phyloP scores from a whole-genome alignment of 2,329 filamentous ascomycete species.

The Fusarium sulawesiense region DNA sequence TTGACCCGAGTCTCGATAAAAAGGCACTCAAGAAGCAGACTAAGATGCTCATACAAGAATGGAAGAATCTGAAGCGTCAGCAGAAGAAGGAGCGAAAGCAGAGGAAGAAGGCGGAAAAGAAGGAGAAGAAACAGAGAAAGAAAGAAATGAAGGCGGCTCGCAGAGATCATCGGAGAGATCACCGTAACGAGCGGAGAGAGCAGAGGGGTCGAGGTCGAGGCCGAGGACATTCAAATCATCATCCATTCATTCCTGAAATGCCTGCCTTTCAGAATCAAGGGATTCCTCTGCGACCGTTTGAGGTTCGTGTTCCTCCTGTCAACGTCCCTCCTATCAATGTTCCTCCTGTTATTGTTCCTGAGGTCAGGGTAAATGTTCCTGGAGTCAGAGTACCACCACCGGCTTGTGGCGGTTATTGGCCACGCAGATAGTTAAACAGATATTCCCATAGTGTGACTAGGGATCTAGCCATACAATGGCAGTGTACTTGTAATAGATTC shows the following conservation, averaged over 20 bases:
- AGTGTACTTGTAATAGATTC: not conserved
- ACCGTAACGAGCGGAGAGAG: slow-evolving; percentile 8
- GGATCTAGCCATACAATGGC: not conserved
- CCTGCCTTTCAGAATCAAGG: slow-evolving; percentile 15
- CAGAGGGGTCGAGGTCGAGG: slow-evolving; percentile 18
- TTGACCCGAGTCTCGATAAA: slow-evolving; percentile 36
- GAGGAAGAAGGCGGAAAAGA: slow-evolving; percentile 50
- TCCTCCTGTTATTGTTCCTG: not conserved
- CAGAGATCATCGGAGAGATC: slow-evolving; percentile 46
- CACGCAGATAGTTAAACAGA: slow-evolving; percentile 16
- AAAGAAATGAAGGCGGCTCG: slow-evolving; percentile 48
- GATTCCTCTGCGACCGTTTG: slow-evolving; percentile 3
- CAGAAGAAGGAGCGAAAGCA: slow-evolving; percentile 48
- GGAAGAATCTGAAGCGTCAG: slow-evolving; percentile 51
- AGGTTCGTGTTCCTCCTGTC: slow-evolving; percentile 6
- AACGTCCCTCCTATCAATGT: slow-evolving; percentile 10
- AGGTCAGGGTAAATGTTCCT: not conserved
- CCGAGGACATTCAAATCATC: slow-evolving; percentile 9
- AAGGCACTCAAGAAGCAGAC: slow-evolving; percentile 57
- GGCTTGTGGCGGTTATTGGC: slow-evolving; percentile 8
- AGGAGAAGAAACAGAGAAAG: slow-evolving; percentile 48
- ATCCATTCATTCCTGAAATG: slow-evolving; percentile 12
- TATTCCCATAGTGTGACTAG: not conserved
- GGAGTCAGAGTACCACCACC: slow-evolving; percentile 11
- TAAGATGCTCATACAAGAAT: slow-evolving; percentile 57